Evolutionary conservation across 169 alveolate genomes (phyloP).

Genomic region (Cystoisospora suis): DNA sequence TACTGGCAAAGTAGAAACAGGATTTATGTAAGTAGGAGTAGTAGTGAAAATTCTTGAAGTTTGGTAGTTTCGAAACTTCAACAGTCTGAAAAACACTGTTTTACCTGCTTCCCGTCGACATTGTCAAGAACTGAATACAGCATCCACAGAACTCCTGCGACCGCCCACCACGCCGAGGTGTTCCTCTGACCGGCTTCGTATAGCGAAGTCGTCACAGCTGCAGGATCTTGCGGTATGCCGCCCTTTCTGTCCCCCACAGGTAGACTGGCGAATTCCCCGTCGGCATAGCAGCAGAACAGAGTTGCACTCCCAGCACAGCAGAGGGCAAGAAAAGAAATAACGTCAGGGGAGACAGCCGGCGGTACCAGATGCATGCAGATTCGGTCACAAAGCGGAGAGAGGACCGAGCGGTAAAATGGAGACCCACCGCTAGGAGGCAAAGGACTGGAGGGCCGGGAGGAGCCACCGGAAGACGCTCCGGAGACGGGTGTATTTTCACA

Average conservation of each 20-base stretch:
- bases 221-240: no score
- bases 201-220: neutral
- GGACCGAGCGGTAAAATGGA: conserved; percentile 33
- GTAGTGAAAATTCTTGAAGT: no score
- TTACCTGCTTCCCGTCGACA: conserved; percentile 56
- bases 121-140: conserved; percentile 46
- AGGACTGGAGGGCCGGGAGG: no score
- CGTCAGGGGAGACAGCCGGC: conserved; percentile 34
- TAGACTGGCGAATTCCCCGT: neutral
- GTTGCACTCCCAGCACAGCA: conserved; percentile 37
- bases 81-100: no score
- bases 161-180: neutral
- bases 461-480: no score
- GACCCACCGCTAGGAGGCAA: neutral
- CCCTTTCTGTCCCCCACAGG: neutral
- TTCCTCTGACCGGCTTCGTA: no score
- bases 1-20: no score
- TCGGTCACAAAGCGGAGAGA: conserved; percentile 48
- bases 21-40: no score
- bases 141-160: conserved; percentile 51
- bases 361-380: conserved; percentile 30
- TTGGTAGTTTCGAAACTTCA: no score
- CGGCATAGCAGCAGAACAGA: conserved; percentile 44
- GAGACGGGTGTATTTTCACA: no score
- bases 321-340: conserved; percentile 41